phyloP scores from a whole-genome alignment of 2,329 filamentous ascomycete genomes.

The Epichloe sp. region DNA sequence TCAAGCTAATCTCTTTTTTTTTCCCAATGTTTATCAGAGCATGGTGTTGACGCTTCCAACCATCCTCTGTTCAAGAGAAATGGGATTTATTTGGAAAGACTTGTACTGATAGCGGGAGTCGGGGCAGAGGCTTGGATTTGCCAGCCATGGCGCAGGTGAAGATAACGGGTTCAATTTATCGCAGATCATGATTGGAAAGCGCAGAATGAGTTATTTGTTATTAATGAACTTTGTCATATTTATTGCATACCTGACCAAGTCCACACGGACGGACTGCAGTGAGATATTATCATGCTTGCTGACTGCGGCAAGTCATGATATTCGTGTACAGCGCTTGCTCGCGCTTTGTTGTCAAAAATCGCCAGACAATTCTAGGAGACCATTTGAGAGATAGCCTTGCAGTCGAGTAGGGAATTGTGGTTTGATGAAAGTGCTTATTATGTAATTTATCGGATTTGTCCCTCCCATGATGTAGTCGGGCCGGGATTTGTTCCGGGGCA shows the following conservation, averaged over 20 bases:
- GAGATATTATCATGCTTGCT: not conserved
- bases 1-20: not conserved
- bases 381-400: no score
- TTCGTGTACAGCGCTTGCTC: no score
- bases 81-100: not conserved
- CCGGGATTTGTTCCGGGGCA: conserved; percentile 10
- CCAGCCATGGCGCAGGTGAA: not conserved
- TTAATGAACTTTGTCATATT: not conserved
- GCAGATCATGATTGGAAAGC: not conserved
- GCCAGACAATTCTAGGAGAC: no score
- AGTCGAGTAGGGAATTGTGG: not conserved
- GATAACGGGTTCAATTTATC: not conserved
- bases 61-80: not conserved
- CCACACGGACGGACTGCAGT: not conserved
- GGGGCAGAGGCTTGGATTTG: not conserved
- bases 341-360: no score
- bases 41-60: not conserved
- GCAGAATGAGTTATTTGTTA: not conserved
- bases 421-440: not conserved
- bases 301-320: no score
- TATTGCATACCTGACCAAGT: not conserved
- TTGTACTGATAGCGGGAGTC: conserved; percentile 1
- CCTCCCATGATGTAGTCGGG: conserved; percentile 2
- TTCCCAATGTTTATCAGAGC: not conserved
- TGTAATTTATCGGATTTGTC: not conserved